Evolutionary conservation across 768 basidiomycete genomes (phyloP).

Genomic region (Boletus bicolor): DNA sequence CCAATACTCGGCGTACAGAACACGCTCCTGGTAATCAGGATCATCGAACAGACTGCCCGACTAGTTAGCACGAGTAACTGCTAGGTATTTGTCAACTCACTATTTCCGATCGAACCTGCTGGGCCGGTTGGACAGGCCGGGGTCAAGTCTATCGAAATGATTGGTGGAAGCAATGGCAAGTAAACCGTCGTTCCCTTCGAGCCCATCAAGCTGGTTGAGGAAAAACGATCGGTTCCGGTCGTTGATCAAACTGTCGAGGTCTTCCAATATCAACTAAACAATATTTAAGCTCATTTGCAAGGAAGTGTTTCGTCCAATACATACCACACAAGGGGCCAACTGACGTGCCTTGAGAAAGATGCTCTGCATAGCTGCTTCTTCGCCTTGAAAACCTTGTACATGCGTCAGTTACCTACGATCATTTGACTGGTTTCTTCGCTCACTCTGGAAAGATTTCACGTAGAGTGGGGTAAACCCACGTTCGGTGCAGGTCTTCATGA

Average conservation of each 20-base stretch:
- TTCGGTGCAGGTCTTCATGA: slow-evolving; percentile 71
- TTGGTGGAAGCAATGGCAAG: slow-evolving; percentile 81
- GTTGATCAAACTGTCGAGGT: slow-evolving; percentile 77
- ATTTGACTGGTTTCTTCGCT: slow-evolving; percentile 13
- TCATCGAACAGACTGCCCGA: slow-evolving; percentile 63
- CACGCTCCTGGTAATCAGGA: slow-evolving; percentile 61
- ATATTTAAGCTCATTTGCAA: not conserved
- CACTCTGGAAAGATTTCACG: slow-evolving; percentile 77
- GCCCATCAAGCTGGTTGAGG: slow-evolving; percentile 81
- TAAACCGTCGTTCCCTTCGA: slow-evolving; percentile 76
- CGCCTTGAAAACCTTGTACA: slow-evolving; percentile 50
- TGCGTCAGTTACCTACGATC: slow-evolving; percentile 6
- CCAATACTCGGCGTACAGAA: slow-evolving; percentile 75
- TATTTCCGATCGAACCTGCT: slow-evolving; percentile 87
- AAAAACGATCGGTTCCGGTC: slow-evolving; percentile 81
- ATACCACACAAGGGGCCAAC: slow-evolving; percentile 60
- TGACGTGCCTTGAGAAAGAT: slow-evolving; percentile 75
- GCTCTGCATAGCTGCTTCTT: slow-evolving; percentile 61
- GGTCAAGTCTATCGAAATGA: slow-evolving; percentile 77
- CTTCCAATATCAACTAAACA: slow-evolving; percentile 45
- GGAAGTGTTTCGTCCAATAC: slow-evolving; percentile 40
- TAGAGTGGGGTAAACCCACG: slow-evolving; percentile 69
- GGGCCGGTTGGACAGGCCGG: slow-evolving; percentile 71
- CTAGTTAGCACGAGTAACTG: not conserved
- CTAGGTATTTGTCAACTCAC: slow-evolving; percentile 40